Conservation (phyloP, 2,329 filamentous ascomycete species). For the Pleurostoma richardsiae region DNA sequence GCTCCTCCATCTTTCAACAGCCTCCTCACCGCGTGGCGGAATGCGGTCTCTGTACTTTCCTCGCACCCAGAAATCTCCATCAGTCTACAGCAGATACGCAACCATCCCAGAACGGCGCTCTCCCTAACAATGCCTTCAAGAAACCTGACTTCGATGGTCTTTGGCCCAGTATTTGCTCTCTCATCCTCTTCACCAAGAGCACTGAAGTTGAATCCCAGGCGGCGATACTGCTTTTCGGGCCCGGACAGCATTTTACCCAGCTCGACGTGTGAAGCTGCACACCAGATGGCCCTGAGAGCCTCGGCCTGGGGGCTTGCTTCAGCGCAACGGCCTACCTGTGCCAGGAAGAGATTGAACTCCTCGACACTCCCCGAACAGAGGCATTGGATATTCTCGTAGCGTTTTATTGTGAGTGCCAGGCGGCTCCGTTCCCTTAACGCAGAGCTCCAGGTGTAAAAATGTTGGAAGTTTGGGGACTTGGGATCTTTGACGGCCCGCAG, state of each 20-base stretch:
- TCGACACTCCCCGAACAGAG: slow-evolving; percentile 5
- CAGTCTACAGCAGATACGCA: slow-evolving; percentile 24
- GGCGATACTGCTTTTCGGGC: slow-evolving; percentile 20
- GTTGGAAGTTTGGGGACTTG: slow-evolving; percentile 26
- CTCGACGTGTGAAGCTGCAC: slow-evolving; percentile 16
- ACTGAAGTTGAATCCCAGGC: slow-evolving; percentile 35
- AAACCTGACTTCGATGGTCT: slow-evolving; percentile 32
- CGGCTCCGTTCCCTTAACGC: slow-evolving; percentile 24
- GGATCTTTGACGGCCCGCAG: slow-evolving; percentile 30
- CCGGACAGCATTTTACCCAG: slow-evolving; percentile 30
- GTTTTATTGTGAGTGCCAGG: slow-evolving; percentile 14
- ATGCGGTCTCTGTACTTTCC: background rate
- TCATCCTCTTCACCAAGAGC: slow-evolving; percentile 29
- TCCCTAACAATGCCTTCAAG: slow-evolving; percentile 26
- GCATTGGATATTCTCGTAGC: background rate
- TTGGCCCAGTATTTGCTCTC: slow-evolving; percentile 22
- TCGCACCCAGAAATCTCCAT: slow-evolving; percentile 10
- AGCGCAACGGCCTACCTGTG: background rate
- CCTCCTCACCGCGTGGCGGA: background rate
- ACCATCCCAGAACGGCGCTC: slow-evolving; percentile 24
- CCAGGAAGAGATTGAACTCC: slow-evolving; percentile 12
- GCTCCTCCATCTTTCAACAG: background rate
- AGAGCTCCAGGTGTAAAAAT: slow-evolving; percentile 31
- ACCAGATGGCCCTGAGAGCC: slow-evolving; percentile 23
- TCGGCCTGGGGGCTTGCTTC: slow-evolving; percentile 6